A percentile compares a stretch with the other conserved stretches of the same genome.
These are phyloP conservation scores for Magnolia changhungtana DNA, from an alignment of 164 flowering plant species.

Conservation along the genomic window DNA sequence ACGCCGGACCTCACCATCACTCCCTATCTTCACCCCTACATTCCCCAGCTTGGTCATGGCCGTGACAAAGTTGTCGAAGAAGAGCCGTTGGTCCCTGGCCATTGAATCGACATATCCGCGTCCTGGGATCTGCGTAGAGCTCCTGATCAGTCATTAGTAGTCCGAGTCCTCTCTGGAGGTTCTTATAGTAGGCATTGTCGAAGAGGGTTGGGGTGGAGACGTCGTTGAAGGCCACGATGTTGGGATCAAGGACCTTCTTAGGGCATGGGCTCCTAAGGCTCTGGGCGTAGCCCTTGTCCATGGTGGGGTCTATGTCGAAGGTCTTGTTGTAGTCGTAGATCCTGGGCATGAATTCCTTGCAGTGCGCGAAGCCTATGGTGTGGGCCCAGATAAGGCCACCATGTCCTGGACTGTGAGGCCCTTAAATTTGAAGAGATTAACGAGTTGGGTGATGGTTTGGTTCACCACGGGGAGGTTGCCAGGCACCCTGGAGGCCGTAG, in stretches of 20 bases:
- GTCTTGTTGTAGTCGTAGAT: constrained; percentile 38
- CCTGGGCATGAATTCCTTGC: constrained; percentile 48
- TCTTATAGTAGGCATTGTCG: constrained; percentile 64
- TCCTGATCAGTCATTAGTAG: constrained; percentile 52
- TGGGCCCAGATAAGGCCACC: constrained; percentile 73
- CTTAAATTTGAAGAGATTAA: constrained; percentile 30
- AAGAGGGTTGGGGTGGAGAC: constrained; percentile 62
- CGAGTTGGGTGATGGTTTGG: constrained; percentile 36
- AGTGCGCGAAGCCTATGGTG: constrained; percentile 78
- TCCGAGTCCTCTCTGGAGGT: constrained; percentile 60
- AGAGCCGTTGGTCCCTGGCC: constrained; percentile 40
- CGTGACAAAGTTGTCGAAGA: constrained; percentile 49
- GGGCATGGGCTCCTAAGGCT: constrained; percentile 46
- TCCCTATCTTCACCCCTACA: constrained; percentile 37
- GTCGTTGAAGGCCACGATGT: constrained; percentile 64
- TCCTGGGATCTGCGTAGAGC: constrained; percentile 37
- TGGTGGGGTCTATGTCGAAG: constrained; percentile 31
- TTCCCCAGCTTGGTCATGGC: constrained; percentile 67
- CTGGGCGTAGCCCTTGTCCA: constrained; percentile 44
- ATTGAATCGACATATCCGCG: constrained; percentile 39
- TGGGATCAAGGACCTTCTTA: constrained; percentile 39
- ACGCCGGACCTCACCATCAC: constrained; percentile 45
- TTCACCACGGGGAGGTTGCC: constrained; percentile 45
- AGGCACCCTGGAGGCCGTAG: constrained; percentile 34
- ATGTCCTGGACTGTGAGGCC: constrained; percentile 50